Conservation (phyloP, 2,329 filamentous ascomycete genomes). For the Colletotrichum tamarilloi region DNA sequence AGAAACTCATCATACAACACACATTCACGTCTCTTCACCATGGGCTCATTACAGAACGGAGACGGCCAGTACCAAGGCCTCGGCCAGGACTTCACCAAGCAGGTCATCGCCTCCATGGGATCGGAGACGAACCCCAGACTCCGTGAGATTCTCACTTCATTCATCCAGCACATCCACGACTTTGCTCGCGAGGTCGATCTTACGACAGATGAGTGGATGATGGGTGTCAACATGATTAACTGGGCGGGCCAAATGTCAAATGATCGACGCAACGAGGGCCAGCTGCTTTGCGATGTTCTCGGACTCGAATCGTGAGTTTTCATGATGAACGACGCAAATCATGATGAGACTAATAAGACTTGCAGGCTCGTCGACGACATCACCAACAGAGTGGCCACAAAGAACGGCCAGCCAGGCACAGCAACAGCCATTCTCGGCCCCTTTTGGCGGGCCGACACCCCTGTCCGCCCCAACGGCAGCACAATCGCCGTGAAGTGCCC, state of each 20-base stretch:
- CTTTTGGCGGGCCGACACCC: slow-evolving; percentile 83
- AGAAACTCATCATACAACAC: background rate
- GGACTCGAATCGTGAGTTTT: slow-evolving; percentile 73
- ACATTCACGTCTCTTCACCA: background rate
- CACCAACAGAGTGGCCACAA: slow-evolving; percentile 71
- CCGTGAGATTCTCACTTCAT: slow-evolving; percentile 72
- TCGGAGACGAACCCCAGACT: slow-evolving; percentile 76
- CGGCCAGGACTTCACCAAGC: slow-evolving; percentile 72
- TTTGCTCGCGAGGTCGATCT: slow-evolving; percentile 84
- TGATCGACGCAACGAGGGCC: slow-evolving; percentile 77
- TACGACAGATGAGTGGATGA: slow-evolving; percentile 83
- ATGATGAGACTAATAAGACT: background rate
- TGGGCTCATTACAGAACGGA: slow-evolving; percentile 31
- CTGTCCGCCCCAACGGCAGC: slow-evolving; percentile 74
- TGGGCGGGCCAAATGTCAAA: slow-evolving; percentile 76
- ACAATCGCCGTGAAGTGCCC: slow-evolving; percentile 70
- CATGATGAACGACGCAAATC: background rate
- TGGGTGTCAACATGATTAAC: slow-evolving; percentile 69
- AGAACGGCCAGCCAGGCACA: slow-evolving; percentile 63
- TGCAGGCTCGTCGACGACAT: slow-evolving; percentile 80
- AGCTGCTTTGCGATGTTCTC: slow-evolving; percentile 78
- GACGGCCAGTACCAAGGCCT: slow-evolving; percentile 36
- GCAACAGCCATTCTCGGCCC: slow-evolving; percentile 85
- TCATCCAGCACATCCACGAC: slow-evolving; percentile 83
- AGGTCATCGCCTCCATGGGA: slow-evolving; percentile 80